Conservation (phyloP, 768 basidiomycete genomes). For the Suillus brevipes region DNA sequence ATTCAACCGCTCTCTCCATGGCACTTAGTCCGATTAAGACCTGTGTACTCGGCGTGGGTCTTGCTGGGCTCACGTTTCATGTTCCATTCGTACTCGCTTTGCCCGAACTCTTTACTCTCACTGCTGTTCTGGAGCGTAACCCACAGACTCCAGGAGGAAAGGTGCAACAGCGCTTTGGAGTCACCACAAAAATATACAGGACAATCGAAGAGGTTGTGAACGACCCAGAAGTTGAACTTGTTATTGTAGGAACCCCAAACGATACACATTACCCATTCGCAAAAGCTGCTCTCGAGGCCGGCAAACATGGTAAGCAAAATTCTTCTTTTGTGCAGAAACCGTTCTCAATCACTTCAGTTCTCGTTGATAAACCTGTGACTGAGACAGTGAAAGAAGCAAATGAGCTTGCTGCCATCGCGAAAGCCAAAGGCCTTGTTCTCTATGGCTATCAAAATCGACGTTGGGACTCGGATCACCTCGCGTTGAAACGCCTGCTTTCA, state of each 20-base stretch:
- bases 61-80: constrained; percentile 79
- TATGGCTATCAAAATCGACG: constrained; percentile 76
- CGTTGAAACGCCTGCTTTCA: constrained; percentile 57
- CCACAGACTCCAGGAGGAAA: constrained; percentile 61
- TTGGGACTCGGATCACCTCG: constrained; percentile 78
- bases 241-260: constrained; percentile 72
- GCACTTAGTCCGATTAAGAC: constrained; percentile 54
- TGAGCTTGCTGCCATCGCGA: constrained; percentile 61
- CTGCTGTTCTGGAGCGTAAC: constrained; percentile 75
- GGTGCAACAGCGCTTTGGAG: constrained; percentile 64
- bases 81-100: constrained; percentile 74
- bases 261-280: constrained; percentile 70
- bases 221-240: constrained; percentile 65
- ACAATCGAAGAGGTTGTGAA: constrained; percentile 59
- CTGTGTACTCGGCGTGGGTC: constrained; percentile 75
- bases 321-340: background rate
- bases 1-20: constrained; percentile 3
- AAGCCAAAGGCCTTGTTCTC: constrained; percentile 57
- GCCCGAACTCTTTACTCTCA: constrained; percentile 66
- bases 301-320: constrained; percentile 62
- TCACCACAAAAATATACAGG: constrained; percentile 55
- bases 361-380: constrained; percentile 80
- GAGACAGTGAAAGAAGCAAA: constrained; percentile 57
- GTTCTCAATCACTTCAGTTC: constrained; percentile 42
- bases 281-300: constrained; percentile 64